A percentile compares a stretch with the other conserved stretches of the same genome.
phyloP scores from a whole-genome alignment of 2,329 filamentous ascomycete genomes.

The Cladosporium sp. region DNA sequence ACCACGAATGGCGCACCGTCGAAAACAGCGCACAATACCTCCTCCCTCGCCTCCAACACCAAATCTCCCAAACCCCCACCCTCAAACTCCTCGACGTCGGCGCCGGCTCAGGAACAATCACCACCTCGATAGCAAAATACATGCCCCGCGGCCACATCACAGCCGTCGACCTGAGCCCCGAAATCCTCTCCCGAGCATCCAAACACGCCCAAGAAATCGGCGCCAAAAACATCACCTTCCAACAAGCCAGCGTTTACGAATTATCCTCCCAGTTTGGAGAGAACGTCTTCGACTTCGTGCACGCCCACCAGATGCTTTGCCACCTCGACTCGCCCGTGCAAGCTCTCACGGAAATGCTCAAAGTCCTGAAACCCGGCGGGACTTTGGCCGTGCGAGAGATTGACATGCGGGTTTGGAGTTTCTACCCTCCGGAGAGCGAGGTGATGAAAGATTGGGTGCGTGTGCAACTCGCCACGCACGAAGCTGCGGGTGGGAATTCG shows the following conservation, averaged over 20 bases:
- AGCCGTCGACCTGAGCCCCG: constrained; percentile 41
- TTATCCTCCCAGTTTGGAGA: constrained; percentile 37
- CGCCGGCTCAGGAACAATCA: constrained; percentile 47
- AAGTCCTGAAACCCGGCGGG: constrained; percentile 50
- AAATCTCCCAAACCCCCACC: constrained; percentile 21
- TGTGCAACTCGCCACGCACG: constrained; percentile 31
- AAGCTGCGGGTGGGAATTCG: constrained; percentile 22
- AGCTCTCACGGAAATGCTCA: constrained; percentile 50
- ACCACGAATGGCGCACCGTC: constrained; percentile 43
- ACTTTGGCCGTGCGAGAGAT: constrained; percentile 47
- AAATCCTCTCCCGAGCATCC: constrained; percentile 39
- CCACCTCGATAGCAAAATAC: constrained; percentile 38
- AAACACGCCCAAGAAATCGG: constrained; percentile 34
- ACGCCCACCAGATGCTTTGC: constrained; percentile 54
- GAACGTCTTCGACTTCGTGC: constrained; percentile 54
- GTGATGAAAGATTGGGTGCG: constrained; percentile 34
- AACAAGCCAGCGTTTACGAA: constrained; percentile 30
- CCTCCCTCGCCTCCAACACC: constrained; percentile 25
- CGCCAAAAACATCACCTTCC: constrained; percentile 37
- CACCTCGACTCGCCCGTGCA: constrained; percentile 50
- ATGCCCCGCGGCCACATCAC: constrained; percentile 41
- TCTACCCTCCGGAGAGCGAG: constrained; percentile 35
- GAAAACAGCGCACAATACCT: constrained; percentile 38
- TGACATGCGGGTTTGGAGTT: constrained; percentile 33
- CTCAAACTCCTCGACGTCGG: constrained; percentile 44